phyloP scores from a whole-genome alignment of 2,329 filamentous ascomycete genomes.

The Amauroascus niger region DNA sequence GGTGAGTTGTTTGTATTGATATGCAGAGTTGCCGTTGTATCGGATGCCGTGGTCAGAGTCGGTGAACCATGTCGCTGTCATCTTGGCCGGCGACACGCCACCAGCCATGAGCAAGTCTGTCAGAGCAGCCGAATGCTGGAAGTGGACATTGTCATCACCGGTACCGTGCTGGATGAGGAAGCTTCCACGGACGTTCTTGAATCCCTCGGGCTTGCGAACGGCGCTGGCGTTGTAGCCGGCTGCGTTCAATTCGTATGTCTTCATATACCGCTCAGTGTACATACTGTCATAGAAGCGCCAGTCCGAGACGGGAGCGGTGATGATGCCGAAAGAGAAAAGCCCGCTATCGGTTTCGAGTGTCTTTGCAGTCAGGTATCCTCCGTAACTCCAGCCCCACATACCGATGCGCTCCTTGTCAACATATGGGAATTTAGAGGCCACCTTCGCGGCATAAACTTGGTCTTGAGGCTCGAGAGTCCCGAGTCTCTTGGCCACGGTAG shows the following conservation, averaged over 20 bases:
- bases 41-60: constrained; percentile 54
- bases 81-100: constrained; percentile 51
- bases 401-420: constrained; percentile 52
- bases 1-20: constrained; percentile 55
- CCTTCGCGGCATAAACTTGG: constrained; percentile 56
- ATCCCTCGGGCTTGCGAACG: constrained; percentile 49
- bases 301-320: constrained; percentile 57
- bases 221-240: constrained; percentile 53
- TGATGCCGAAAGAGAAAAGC: constrained; percentile 53
- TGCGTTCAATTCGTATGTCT: constrained; percentile 47
- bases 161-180: constrained; percentile 57
- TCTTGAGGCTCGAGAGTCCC: constrained; percentile 56
- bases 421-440: constrained; percentile 44
- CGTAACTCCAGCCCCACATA: constrained; percentile 62
- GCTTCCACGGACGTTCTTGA: constrained; percentile 52
- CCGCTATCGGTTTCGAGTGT: constrained; percentile 54
- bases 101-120: constrained; percentile 52
- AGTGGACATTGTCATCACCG: constrained; percentile 63
- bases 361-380: constrained; percentile 57
- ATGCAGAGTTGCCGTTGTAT: constrained; percentile 48
- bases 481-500: constrained; percentile 49
- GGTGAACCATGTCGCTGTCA: constrained; percentile 56
- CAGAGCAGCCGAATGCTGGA: constrained; percentile 55
- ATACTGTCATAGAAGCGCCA: constrained; percentile 63
- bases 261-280: constrained; percentile 67